Base-by-base conservation (phyloP, 805 yeast genomes). In the Nakazawaea anatomiae region DNA sequence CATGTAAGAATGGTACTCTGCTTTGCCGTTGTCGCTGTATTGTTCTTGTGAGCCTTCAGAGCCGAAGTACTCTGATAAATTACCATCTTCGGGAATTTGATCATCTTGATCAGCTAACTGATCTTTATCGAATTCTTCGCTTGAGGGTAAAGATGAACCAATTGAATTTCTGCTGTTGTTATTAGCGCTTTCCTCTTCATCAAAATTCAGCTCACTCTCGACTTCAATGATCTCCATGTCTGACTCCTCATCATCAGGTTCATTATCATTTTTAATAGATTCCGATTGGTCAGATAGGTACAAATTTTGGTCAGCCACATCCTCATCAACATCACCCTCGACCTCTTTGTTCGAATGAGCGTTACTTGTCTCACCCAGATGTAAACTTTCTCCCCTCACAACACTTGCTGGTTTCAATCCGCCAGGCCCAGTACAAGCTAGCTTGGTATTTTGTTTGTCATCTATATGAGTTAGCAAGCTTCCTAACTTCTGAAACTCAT, bases 401-500 rank as follows among this genome's bases (percentile, higher is more conserved):
- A 18, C 2, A 18, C 25, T 18, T 18, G 25, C 25, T 18, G 25
- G 25, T 18, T 18, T 18, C 25, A 18, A 18, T 18, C 25, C 25
- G 25, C 54, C 60, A 54, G 60, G 44, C 55, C 56, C 40, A 52
- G 49, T 35, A 55, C 60, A 3, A 57, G 29, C 28, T 38, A 28
- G 38, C 48, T 50, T 38, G 56, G 34, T n/a, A 48, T 52, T 49
- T 56, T 56, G 27, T 52, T 55, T 46, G 57, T 61, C 9, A 49
- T 39, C 53, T 40, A 46, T 56, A 64, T 63, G 54, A 54, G 7
- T 57, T 61, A 32, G 54, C 2, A 39, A 14, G 14, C 45, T 54
- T 59, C 49, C 63, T 64, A 38, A 56, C 58, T 38, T 56, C 56
- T 55, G 55, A 42, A 57, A 51, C 47, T 58, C 59, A 52, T 60